Conservation (phyloP, 805 yeast genomes). For the Yamadazyma tumulicola region DNA sequence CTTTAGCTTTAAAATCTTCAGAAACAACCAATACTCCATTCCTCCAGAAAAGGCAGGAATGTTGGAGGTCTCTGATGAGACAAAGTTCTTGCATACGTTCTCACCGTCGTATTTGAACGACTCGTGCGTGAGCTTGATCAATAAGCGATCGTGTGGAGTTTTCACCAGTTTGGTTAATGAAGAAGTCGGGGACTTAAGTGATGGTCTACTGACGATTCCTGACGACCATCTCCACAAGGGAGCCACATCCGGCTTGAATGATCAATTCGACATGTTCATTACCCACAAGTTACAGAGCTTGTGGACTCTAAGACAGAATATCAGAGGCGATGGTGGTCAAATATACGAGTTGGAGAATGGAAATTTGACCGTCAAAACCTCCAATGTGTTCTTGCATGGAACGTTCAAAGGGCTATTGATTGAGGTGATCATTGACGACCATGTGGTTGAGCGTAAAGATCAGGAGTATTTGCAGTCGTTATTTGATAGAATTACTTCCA, state of each 20-base stretch:
- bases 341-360: slow-evolving; percentile 57
- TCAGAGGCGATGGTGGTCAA: slow-evolving; percentile 74
- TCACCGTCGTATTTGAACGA: slow-evolving; percentile 48
- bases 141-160: slow-evolving; percentile 37
- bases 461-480: slow-evolving; percentile 13
- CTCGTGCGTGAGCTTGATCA: slow-evolving; percentile 46
- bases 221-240: slow-evolving; percentile 44
- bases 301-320: slow-evolving; percentile 67
- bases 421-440: slow-evolving; percentile 44
- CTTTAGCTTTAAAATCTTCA: slow-evolving; percentile 63
- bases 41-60: slow-evolving; percentile 35
- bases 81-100: slow-evolving; percentile 48
- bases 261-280: slow-evolving; percentile 54
- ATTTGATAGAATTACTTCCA: slow-evolving; percentile 24
- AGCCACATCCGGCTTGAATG: slow-evolving; percentile 53
- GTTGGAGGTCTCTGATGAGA: slow-evolving; percentile 29
- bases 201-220: slow-evolving; percentile 26
- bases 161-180: slow-evolving; percentile 34
- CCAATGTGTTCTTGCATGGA: slow-evolving; percentile 74
- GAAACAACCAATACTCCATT: slow-evolving; percentile 55
- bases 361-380: slow-evolving; percentile 53
- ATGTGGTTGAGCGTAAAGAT: slow-evolving; percentile 13
- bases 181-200: slow-evolving; percentile 18
- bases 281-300: slow-evolving; percentile 59
- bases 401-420: slow-evolving; percentile 66